Base-by-base conservation (phyloP, 768 basidiomycete genomes). In the Lentinus tigrinus region DNA sequence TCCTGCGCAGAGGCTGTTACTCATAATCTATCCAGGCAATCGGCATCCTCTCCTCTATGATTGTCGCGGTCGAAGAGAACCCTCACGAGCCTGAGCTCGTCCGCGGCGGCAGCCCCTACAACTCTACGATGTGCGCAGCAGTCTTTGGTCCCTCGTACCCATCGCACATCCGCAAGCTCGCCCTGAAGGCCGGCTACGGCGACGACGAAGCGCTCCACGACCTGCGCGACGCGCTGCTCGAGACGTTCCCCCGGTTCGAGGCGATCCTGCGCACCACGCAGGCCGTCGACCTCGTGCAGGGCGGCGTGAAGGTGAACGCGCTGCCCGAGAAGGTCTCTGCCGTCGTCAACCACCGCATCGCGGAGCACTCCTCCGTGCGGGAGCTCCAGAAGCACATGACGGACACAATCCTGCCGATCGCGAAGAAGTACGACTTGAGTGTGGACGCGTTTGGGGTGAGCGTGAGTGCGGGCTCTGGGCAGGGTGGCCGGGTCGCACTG, bases 311-410 rank as follows among this genome's bases (percentile, higher is more conserved):
- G 64, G 60, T 63, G 26, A 93, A 93, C 64, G 91, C 91, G 26
- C 80, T 95, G n/a, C 92, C 92, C 0, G 91, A 93, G 71, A 77
- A 74, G 56, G 86, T 83, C 0, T 85, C 74, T 67, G 89, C 86
- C 1, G 70, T 91, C 21, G 78, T 91, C 39, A 90, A 92, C 66
- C 88, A 89, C 65, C 83, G 89, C 4, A 83, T 91, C 51, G 78
- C 85, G 11, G 58, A 60, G 51, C 50, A 66, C 43, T 60, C 66
- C 48, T 72, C 59, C 1, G 63, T 63, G 3, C 77, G 70, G 2
- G 72, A 88, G 17, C 78, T 73, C 14, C 72, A 82, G 47, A 77
- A 80, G 0, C 83, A 74, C 56, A 68, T 70, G 10, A 73, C 71
- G 1, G 77, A 74, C 3, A 71, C 88, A 8, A 83, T 89, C 57